Conservation (phyloP, 148 eudicot genomes). For the Rheum nobile region DNA sequence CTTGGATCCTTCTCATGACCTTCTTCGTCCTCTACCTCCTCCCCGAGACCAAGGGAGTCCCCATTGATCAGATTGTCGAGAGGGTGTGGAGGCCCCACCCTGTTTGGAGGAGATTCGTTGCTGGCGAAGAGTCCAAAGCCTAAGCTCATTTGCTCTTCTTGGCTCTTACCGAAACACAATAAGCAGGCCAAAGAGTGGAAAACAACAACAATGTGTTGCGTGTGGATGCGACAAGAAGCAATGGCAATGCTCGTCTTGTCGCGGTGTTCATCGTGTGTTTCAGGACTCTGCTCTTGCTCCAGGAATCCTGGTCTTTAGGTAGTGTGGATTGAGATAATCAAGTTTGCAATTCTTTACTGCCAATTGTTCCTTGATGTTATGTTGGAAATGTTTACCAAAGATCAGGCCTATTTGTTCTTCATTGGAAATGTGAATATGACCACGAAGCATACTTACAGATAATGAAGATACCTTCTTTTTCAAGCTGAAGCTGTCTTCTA, state of each 20-base stretch:
- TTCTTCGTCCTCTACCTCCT: constrained; percentile 26
- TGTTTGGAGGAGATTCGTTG: constrained; percentile 28
- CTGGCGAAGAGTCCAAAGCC: not conserved
- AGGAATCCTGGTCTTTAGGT: not conserved
- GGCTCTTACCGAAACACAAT: not conserved
- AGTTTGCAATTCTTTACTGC: not conserved
- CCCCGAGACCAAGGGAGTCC: constrained; percentile 38
- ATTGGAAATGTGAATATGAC: too few species aligned
- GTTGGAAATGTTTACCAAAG: not conserved
- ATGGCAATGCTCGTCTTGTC: not conserved
- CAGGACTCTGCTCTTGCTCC: not conserved
- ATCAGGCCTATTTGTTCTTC: not conserved
- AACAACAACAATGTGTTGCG: too few species aligned
- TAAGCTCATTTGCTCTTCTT: not conserved
- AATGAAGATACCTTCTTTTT: not conserved
- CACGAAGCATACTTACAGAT: too few species aligned
- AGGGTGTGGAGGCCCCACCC: constrained; percentile 36
- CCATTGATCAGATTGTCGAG: constrained; percentile 23
- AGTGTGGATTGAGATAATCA: not conserved
- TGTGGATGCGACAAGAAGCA: too few species aligned
- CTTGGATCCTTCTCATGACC: constrained; percentile 32
- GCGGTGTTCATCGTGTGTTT: not conserved
- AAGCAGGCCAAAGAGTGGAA: not conserved
- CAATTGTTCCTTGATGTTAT: not conserved
- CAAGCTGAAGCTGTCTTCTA: not conserved